Conservation (phyloP, 1,284 basidiomycete species). For the Irpex sp. region DNA sequence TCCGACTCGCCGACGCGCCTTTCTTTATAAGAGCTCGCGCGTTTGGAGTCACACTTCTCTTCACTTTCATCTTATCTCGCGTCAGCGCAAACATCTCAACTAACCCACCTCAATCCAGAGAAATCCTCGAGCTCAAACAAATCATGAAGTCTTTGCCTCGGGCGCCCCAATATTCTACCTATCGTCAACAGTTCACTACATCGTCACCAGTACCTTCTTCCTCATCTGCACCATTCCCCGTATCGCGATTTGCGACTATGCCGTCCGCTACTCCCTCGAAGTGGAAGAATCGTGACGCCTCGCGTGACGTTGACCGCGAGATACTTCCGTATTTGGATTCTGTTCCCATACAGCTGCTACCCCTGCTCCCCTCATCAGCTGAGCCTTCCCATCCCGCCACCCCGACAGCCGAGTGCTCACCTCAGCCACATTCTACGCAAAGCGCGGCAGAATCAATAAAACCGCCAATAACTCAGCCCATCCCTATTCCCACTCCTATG, state of each 20-base stretch:
- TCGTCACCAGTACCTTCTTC: conserved; percentile 11
- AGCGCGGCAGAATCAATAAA: not conserved
- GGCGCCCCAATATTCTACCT: conserved; percentile 21
- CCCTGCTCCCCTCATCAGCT: conserved; percentile 21
- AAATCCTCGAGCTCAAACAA: conserved; percentile 36
- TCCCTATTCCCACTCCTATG: not conserved
- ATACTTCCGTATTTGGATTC: conserved; percentile 31
- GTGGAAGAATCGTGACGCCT: conserved; percentile 28
- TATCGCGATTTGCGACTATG: conserved; percentile 25
- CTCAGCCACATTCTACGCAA: not conserved
- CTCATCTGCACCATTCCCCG: conserved; percentile 19
- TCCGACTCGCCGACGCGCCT: not conserved
- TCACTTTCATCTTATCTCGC: not conserved
- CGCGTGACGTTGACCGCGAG: conserved; percentile 20
- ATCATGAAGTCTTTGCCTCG: conserved; percentile 32
- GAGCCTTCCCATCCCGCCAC: conserved; percentile 7
- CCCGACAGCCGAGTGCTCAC: not conserved
- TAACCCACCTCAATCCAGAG: conserved; percentile 21
- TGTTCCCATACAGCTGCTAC: conserved; percentile 30
- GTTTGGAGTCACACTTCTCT: not conserved
- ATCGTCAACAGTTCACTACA: conserved; percentile 24
- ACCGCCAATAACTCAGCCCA: conserved; percentile 5
- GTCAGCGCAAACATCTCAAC: not conserved
- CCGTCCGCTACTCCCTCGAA: conserved; percentile 25
- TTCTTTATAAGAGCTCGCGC: not conserved